phyloP scores from a whole-genome alignment of 1,139 yeast genomes.

The Tardiomyces depauwii region DNA sequence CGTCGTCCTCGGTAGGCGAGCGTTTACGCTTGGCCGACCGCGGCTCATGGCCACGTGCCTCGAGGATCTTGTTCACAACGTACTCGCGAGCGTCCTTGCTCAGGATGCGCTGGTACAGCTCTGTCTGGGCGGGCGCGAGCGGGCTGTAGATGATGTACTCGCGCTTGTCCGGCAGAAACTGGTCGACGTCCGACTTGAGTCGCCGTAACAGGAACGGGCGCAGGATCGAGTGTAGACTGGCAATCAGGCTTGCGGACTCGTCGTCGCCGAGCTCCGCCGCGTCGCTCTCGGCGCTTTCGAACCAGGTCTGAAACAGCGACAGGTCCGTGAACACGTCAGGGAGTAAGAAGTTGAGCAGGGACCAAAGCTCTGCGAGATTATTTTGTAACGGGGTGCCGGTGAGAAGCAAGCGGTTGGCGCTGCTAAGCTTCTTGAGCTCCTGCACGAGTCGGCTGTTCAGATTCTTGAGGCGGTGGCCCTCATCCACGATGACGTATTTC shows the following conservation, averaged over 20 bases:
- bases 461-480: slow-evolving; percentile 86
- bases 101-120: slow-evolving; percentile 52
- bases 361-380: slow-evolving; percentile 82
- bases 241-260: slow-evolving; percentile 55
- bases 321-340: slow-evolving; percentile 91
- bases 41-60: slow-evolving; percentile 8
- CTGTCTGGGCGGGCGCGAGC: slow-evolving; percentile 49
- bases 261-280: slow-evolving; percentile 30
- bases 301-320: slow-evolving; percentile 87
- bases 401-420: slow-evolving; percentile 55
- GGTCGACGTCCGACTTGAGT: slow-evolving; percentile 60
- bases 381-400: slow-evolving; percentile 95
- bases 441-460: slow-evolving; percentile 63
- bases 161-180: slow-evolving; percentile 71
- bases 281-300: slow-evolving; percentile 50
- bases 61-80: slow-evolving; percentile 27
- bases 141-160: slow-evolving; percentile 76
- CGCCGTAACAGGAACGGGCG: slow-evolving; percentile 82
- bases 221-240: slow-evolving; percentile 74
- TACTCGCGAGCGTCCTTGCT: slow-evolving; percentile 28
- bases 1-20: not conserved
- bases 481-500: slow-evolving; percentile 89
- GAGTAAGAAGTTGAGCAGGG: slow-evolving; percentile 71
- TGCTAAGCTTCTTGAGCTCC: slow-evolving; percentile 51
- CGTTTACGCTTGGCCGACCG: not conserved